phyloP scores from a whole-genome alignment of 2,329 filamentous ascomycete species.

The Colletotrichum eremochloae region DNA sequence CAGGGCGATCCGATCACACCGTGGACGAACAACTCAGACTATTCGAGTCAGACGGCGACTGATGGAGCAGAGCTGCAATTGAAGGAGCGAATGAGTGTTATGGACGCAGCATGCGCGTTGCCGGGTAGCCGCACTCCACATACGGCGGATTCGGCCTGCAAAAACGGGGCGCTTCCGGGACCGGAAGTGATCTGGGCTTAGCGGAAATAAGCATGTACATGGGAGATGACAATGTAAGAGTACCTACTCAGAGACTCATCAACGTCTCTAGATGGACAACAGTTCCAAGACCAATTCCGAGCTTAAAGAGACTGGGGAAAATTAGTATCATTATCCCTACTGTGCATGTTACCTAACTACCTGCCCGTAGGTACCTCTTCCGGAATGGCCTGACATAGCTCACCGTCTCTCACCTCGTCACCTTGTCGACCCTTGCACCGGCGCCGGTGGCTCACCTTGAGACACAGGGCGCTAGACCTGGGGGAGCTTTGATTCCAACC shows the following conservation, averaged over 20 bases:
- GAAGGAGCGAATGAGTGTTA: background rate
- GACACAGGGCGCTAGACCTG: background rate
- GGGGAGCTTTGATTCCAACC: constrained; percentile 31
- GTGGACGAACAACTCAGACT: background rate
- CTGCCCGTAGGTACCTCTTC: too few species aligned
- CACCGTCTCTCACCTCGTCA: constrained; percentile 16
- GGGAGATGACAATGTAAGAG: background rate
- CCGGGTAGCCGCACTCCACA: constrained; percentile 33
- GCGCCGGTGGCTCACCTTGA: constrained; percentile 25
- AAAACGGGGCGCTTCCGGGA: constrained; percentile 36
- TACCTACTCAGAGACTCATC: background rate
- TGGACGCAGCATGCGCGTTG: constrained; percentile 26
- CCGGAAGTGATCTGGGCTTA: constrained; percentile 31
- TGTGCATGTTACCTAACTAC: background rate
- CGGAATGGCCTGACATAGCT: background rate
- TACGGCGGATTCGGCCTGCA: constrained; percentile 22
- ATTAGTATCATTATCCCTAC: background rate
- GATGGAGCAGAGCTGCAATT: background rate
- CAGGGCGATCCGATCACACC: background rate
- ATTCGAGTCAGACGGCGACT: background rate
- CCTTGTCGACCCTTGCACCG: constrained; percentile 16
- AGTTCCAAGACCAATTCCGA: too few species aligned
- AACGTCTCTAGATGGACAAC: background rate
- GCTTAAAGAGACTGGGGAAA: background rate
- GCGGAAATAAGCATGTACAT: constrained; percentile 26